phyloP scores from a whole-genome alignment of 164 flowering plant genomes.

The Tinospora cordifolia region DNA sequence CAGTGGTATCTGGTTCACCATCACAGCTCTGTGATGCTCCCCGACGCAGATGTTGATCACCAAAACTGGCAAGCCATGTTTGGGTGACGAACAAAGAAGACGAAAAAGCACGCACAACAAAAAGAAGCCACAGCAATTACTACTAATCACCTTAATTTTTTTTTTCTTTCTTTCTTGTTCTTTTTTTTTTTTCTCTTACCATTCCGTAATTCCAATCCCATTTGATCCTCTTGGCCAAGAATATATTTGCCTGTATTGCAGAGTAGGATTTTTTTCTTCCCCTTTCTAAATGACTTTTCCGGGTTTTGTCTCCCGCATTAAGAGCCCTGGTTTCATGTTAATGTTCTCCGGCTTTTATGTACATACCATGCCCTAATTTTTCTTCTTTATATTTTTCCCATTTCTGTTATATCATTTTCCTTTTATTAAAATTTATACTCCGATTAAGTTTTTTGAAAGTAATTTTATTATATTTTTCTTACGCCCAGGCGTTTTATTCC shows the following conservation, averaged over 20 bases:
- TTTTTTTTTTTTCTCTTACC: too few species aligned
- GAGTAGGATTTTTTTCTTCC: not conserved
- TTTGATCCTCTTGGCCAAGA: not conserved
- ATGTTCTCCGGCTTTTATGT: not conserved
- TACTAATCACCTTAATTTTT: not conserved
- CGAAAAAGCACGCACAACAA: not conserved
- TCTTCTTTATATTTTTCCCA: not conserved
- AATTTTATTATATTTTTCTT: too few species aligned
- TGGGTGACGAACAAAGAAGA: not conserved
- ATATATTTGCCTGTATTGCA: not conserved
- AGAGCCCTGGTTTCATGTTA: not conserved
- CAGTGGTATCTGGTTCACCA: constrained; percentile 93
- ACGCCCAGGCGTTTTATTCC: too few species aligned
- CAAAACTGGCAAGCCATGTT: constrained; percentile 20
- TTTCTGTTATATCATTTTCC: too few species aligned
- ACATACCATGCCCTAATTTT: not conserved
- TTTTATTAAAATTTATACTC: too few species aligned
- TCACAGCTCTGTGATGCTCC: constrained; percentile 48
- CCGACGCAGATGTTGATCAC: constrained; percentile 43
- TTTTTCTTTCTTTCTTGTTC: not conserved
- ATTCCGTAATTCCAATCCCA: not conserved
- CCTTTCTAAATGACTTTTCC: not conserved
- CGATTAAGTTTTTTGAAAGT: too few species aligned
- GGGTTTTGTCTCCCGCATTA: not conserved
- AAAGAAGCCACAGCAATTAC: not conserved